Evolutionary conservation across 176 grass and related monocot genomes (phyloP).

Genomic region (Phoenix roebelenii): DNA sequence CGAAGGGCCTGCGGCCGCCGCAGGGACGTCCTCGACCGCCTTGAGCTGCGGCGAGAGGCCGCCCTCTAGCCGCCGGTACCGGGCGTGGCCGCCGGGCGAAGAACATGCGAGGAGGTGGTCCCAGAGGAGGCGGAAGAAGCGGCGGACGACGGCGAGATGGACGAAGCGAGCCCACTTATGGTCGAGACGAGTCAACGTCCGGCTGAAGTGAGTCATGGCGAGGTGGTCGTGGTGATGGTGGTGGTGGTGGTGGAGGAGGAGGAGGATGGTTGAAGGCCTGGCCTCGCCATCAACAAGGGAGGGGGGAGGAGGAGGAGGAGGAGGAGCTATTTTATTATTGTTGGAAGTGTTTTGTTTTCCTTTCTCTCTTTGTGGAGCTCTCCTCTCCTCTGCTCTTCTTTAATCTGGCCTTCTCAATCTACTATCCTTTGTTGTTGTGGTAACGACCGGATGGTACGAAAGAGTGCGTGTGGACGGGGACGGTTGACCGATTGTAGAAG

Average conservation of each 20-base stretch:
- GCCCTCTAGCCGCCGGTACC: constrained; percentile 42
- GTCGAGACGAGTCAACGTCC: constrained; percentile 20
- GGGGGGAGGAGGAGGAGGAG: no score
- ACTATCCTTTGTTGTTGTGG: neutral
- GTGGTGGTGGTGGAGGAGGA: no score
- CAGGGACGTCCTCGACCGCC: neutral
- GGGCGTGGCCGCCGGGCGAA: constrained; percentile 14
- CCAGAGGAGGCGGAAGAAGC: constrained; percentile 61
- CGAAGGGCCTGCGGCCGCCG: neutral
- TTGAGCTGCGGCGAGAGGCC: neutral
- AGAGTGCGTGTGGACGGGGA: neutral
- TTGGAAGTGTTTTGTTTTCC: neutral
- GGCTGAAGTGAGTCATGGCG: no score
- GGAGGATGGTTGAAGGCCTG: no score
- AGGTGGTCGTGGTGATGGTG: no score
- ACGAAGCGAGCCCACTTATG: constrained; percentile 54
- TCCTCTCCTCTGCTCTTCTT: neutral
- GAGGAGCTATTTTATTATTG: neutral
- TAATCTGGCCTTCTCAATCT: neutral
- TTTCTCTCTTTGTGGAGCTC: neutral
- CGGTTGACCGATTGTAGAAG: no score
- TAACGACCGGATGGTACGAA: constrained; percentile 3
- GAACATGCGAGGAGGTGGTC: constrained; percentile 58
- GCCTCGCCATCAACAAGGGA: neutral
- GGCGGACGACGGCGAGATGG: constrained; percentile 43